Conservation (phyloP, 805 yeast genomes). For the Metschnikowia vanudenii region DNA sequence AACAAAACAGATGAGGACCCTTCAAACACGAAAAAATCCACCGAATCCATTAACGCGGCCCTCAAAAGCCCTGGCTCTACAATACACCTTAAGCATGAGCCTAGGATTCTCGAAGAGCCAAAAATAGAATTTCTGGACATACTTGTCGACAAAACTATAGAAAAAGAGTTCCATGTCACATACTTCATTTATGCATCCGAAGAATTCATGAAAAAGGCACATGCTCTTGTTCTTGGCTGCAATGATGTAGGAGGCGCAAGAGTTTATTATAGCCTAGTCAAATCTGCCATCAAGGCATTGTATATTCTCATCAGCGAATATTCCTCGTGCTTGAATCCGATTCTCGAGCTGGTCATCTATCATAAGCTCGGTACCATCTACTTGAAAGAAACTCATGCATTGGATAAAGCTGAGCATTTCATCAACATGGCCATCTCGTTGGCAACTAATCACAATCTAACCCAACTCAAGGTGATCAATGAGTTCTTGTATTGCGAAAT, state of each 20-base stretch:
- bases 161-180: constrained; percentile 9
- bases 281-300: constrained; percentile 16
- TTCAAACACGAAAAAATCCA: background rate
- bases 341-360: constrained; percentile 31
- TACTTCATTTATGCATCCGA: constrained; percentile 15
- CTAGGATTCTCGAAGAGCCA: too few species aligned
- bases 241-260: constrained; percentile 14
- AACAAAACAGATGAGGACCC: background rate
- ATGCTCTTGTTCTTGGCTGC: constrained; percentile 13
- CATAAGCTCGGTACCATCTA: constrained; percentile 38
- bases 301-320: constrained; percentile 30
- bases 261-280: constrained; percentile 13
- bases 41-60: too few species aligned
- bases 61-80: too few species aligned
- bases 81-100: too few species aligned
- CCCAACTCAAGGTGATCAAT: constrained; percentile 25
- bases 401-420: constrained; percentile 41
- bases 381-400: constrained; percentile 41
- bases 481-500: constrained; percentile 41
- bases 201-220: constrained; percentile 13
- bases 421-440: constrained; percentile 30
- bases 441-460: constrained; percentile 26
- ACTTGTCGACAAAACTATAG: background rate
- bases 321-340: constrained; percentile 27
- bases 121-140: constrained; percentile 1